Conservation (phyloP, 495 filamentous ascomycete species). For the Trichodelitschia bisporula region DNA sequence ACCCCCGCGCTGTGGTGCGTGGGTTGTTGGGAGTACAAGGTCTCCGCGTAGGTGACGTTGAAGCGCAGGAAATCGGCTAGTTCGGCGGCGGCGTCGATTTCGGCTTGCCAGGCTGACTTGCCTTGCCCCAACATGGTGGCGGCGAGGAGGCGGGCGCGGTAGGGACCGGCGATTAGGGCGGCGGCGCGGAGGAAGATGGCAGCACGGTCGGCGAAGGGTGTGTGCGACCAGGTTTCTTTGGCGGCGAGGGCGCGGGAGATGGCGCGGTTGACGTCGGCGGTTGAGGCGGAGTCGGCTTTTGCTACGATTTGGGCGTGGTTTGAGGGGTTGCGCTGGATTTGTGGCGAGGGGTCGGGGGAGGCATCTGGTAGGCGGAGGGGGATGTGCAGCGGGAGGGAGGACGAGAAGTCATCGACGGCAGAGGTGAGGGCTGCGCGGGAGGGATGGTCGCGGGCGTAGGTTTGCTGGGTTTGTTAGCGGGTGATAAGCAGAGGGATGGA, state of each 20-base stretch:
- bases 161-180: slow-evolving; percentile 67
- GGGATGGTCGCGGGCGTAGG: slow-evolving; percentile 58
- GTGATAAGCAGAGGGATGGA: background rate
- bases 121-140: slow-evolving; percentile 85
- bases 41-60: slow-evolving; percentile 19
- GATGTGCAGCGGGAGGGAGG: slow-evolving; percentile 36
- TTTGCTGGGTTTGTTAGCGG: slow-evolving; percentile 29
- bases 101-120: slow-evolving; percentile 91
- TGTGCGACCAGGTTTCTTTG: slow-evolving; percentile 53
- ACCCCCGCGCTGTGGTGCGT: slow-evolving; percentile 16
- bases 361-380: slow-evolving; percentile 60
- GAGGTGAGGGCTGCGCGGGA: slow-evolving; percentile 51
- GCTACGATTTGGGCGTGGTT: slow-evolving; percentile 48
- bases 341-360: slow-evolving; percentile 23
- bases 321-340: slow-evolving; percentile 47
- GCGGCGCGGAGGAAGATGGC: slow-evolving; percentile 86
- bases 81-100: slow-evolving; percentile 89
- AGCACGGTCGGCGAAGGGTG: slow-evolving; percentile 75
- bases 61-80: slow-evolving; percentile 63
- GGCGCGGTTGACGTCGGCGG: slow-evolving; percentile 44
- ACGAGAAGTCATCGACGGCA: slow-evolving; percentile 35
- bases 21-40: slow-evolving; percentile 17
- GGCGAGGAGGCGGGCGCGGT: slow-evolving; percentile 82
- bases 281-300: slow-evolving; percentile 43
- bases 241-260: slow-evolving; percentile 63